Evolutionary conservation across 164 flowering plant genomes (phyloP), one percentile per base, ranked within the genome.

Genomic region (Buxus sempervirens): DNA sequence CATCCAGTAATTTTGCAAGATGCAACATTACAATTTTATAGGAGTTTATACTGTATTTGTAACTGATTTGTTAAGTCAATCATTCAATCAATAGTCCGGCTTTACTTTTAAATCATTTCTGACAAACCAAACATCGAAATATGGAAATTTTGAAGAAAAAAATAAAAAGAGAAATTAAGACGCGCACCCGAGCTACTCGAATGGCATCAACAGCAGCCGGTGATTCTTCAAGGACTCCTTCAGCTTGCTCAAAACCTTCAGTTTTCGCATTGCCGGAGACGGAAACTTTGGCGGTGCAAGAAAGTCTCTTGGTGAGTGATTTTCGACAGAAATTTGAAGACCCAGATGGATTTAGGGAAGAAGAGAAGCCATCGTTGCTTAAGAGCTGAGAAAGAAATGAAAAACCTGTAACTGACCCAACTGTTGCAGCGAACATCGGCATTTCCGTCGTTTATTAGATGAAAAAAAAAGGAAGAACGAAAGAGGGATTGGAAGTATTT

Each of bases 121-220:
- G 38, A 32, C 38, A 32, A 32, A 32, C 38, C 38, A 32, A 32
- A 32, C 6, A 55, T 55, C 10, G 13, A 53, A 6, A 48, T 7
- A 18, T 22, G 14, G 38, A n/a, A 63, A 54, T 19, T 53, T 48
- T 13, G 12, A 54, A 48, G 0, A 20, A 13, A 15, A 62, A 32
- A 65, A 56, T 27, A 16, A 42, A 22, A n/a, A 67, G 36, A 13
- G 22, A 67, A 38, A 32, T 12, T 41, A 66, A 20, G n/a, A 59
- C 20, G 65, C 79, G 36, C 74, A 82, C 85, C 85, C 85, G 81
- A 71, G 81, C 60, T 49, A 66, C 74, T n/a, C 73, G 72, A 70
- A 56, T 19, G 36, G 63, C 59, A 7, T 77, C 81, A 23, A 32
- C 2, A 0, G 70, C 12, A 22, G 72, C 48, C 42, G 69, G 20